These are phyloP conservation scores for Sporothrix humicola DNA, from an alignment of 2,329 filamentous ascomycete genomes.

Conservation along the genomic window DNA sequence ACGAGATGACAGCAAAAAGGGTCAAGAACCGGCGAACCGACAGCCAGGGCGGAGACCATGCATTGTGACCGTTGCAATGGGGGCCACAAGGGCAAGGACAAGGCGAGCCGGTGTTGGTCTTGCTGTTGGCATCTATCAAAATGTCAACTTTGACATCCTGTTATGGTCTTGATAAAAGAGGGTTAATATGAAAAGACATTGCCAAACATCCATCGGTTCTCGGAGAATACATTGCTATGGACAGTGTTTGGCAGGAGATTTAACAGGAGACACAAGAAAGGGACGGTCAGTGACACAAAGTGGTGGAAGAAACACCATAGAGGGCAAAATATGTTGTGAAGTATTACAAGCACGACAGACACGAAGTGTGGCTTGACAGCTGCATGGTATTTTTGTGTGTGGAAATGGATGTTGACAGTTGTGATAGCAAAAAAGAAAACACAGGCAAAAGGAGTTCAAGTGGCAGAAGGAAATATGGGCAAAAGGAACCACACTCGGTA, in stretches of 20 bases:
- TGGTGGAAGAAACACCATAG: neutral
- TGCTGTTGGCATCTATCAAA: neutral
- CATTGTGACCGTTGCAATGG: neutral
- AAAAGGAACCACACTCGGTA: neutral
- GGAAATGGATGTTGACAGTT: neutral
- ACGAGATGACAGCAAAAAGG: no score
- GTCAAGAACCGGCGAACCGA: neutral
- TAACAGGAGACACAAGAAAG: no score
- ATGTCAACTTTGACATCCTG: neutral
- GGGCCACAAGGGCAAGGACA: neutral
- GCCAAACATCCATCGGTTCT: neutral
- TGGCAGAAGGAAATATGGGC: no score
- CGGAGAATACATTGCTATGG: neutral
- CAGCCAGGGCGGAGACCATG: constrained; percentile 1
- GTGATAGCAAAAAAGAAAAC: neutral
- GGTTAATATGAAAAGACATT: neutral
- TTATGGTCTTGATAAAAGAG: neutral
- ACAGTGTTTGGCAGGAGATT: neutral
- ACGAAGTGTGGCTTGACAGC: neutral
- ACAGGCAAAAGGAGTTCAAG: neutral
- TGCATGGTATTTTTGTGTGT: neutral
- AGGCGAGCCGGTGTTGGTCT: neutral
- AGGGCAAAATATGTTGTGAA: neutral
- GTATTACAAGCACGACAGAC: no score
- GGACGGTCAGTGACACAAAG: no score